Base-by-base conservation (phyloP, 2,329 filamentous ascomycete species). In the Aureobasidium musti region DNA sequence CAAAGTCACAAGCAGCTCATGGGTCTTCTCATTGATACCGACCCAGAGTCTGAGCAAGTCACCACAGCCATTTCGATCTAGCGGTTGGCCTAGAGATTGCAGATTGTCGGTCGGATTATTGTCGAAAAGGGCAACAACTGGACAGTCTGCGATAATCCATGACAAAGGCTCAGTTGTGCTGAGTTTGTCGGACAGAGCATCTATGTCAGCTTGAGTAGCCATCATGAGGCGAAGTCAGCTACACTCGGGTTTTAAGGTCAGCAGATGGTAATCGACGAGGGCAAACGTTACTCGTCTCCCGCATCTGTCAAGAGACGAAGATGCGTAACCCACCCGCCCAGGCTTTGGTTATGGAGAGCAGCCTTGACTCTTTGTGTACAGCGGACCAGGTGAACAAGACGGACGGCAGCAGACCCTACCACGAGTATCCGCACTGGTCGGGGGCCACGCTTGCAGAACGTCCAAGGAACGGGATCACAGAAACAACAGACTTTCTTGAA, bases 341-440 rank as follows among this genome's bases (percentile, higher is more conserved):
- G 57, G 41, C 57, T 60, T 60, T 14, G 23, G 26, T 59, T 3
- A 39, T 17, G 10, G 26, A 3, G 57, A 60, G 57, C 28, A 60
- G 57, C 57, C 57, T 60, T 60, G 57, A 37, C 57, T 60, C 54
- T 59, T 35, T 59, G 1, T 30, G 54, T 30, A 30, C 6, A 4
- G n/a, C 10, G 11, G 17, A 35, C 50, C n/a, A 2, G 2, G 6
- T 26, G 47, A 8, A 30, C 7, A 11, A 21, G 54, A 59, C 26
- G 3, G 19, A 13, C 23, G 23, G 14, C 41, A 47, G 28, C n/a
- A 23, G 13, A 30, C 26, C 14, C 41, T 52, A 26, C 60, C 60
- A 63, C 60, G 60, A 43, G 60, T 53, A 52, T 52, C 33, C 41
- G 60, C 60, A 63, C 60, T 28, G 47, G 47, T 53, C 45, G 60